Conservation (phyloP, 345 rosid genomes). For the Corchorus olitorius region DNA sequence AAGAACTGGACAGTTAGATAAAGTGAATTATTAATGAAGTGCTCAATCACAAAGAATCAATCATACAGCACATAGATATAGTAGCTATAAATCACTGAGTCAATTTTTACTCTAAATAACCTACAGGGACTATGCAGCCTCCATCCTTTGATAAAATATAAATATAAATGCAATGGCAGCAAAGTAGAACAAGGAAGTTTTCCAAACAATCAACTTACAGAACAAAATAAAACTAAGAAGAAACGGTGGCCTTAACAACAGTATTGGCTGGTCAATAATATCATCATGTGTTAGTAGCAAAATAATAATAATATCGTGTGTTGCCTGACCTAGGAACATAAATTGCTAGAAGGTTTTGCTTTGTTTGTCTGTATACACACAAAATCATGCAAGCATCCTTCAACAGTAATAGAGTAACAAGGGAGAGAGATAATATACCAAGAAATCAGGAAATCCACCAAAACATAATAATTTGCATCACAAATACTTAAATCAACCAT, state of each 20-base stretch:
- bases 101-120: neutral
- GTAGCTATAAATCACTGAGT: neutral
- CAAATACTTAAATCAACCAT: neutral
- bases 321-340: neutral
- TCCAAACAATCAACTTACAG: neutral
- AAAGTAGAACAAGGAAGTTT: neutral
- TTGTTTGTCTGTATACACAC: neutral
- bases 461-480: slow-evolving; percentile 7
- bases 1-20: neutral
- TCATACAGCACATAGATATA: neutral
- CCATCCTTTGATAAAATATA: neutral
- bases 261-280: neutral
- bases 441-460: neutral
- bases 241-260: neutral
- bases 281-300: neutral
- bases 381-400: neutral
- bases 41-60: neutral
- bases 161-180: neutral
- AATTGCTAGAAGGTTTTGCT: neutral
- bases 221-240: neutral
- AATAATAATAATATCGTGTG: neutral
- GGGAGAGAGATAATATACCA: neutral
- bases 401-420: neutral
- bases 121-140: too few species aligned
- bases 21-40: neutral